phyloP scores from a whole-genome alignment of 2,329 filamentous ascomycete species.

The Magnaporthiopsis incrustans region DNA sequence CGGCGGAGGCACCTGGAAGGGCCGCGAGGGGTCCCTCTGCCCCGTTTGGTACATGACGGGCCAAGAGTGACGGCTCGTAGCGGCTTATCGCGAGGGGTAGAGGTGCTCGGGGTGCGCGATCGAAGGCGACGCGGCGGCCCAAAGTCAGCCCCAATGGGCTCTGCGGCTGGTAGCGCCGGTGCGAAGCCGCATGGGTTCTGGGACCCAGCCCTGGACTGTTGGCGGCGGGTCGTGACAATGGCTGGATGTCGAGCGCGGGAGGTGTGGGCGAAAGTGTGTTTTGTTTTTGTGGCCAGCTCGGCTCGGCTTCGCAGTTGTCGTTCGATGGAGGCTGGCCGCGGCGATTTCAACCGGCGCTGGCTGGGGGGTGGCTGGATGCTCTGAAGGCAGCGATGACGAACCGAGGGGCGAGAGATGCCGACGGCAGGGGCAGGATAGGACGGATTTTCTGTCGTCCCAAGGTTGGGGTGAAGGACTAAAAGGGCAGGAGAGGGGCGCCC shows the following conservation, averaged over 20 bases:
- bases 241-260: no score
- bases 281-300: background rate
- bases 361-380: background rate
- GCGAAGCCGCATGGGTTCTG: background rate
- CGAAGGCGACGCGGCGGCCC: background rate
- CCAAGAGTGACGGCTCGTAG: slow-evolving; percentile 14
- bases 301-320: background rate
- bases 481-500: background rate
- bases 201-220: background rate
- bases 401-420: background rate
- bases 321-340: background rate
- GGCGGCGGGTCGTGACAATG: background rate
- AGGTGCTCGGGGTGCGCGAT: background rate
- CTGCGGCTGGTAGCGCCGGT: background rate
- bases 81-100: slow-evolving; percentile 8
- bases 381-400: background rate
- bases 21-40: slow-evolving; percentile 44
- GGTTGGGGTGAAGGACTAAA: background rate
- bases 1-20: slow-evolving; percentile 48
- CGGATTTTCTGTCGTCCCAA: background rate
- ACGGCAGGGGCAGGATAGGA: background rate
- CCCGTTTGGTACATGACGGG: slow-evolving; percentile 46
- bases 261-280: no score
- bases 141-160: slow-evolving; percentile 2
- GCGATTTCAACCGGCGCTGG: background rate